phyloP scores from a whole-genome alignment of 2,329 filamentous ascomycete species.

The Penicillium sclerotigenum region DNA sequence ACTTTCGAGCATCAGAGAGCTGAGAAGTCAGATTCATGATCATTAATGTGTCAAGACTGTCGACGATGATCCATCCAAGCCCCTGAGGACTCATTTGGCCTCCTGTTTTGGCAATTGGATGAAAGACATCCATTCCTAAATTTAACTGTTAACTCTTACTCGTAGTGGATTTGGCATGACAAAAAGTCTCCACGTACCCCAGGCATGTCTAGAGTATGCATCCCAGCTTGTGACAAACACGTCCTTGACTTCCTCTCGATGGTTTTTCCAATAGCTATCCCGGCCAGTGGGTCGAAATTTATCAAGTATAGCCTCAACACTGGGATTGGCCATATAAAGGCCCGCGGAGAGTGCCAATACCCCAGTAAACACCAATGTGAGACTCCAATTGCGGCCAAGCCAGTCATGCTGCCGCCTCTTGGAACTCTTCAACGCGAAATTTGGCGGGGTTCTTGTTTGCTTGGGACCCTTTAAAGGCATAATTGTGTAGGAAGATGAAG shows the following conservation, averaged over 20 bases:
- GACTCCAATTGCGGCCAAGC: neutral
- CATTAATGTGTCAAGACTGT: constrained; percentile 22
- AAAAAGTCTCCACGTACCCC: neutral
- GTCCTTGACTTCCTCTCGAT: neutral
- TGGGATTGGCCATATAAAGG: neutral
- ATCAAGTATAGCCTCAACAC: neutral
- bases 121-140: neutral
- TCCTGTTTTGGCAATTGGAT: constrained; percentile 17
- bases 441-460: neutral
- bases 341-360: neutral
- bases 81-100: constrained; percentile 20
- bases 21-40: constrained; percentile 21
- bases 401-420: neutral
- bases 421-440: neutral
- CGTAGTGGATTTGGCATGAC: neutral
- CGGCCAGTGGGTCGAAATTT: neutral
- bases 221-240: neutral
- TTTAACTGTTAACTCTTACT: neutral
- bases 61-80: constrained; percentile 22
- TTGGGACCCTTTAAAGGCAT: neutral
- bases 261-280: neutral
- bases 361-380: neutral
- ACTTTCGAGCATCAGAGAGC: constrained; percentile 5
- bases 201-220: neutral
- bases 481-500: neutral